Percentiles rank a stretch among this genome's conserved stretches.
phyloP scores from a whole-genome alignment of 441 rosid species.

The Croton laevigatus region DNA sequence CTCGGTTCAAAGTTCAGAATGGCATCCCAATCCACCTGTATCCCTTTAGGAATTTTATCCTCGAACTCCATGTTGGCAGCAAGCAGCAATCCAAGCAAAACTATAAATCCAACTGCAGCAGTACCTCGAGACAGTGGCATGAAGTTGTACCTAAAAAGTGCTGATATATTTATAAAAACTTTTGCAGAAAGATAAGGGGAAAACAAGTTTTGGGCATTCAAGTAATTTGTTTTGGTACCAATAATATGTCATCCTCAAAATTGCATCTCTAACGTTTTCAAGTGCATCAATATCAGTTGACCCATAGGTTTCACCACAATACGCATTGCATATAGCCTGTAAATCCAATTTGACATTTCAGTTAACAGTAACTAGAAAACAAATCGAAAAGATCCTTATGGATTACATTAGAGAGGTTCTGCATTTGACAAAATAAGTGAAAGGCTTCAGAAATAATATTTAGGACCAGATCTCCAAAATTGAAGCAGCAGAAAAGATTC shows the following conservation, averaged over 20 bases:
- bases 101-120: conserved; percentile 80
- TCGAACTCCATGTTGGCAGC: conserved; percentile 93
- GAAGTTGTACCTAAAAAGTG: conserved; percentile 76
- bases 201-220: conserved; percentile 6
- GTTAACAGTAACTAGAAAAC: not conserved
- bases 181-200: conserved; percentile 9
- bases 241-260: conserved; percentile 91
- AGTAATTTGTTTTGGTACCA: conserved; percentile 49
- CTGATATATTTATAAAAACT: conserved; percentile 6
- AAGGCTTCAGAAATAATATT: not conserved
- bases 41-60: conserved; percentile 64
- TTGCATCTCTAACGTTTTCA: conserved; percentile 70
- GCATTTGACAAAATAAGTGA: not conserved
- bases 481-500: not conserved
- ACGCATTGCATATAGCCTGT: conserved; percentile 86
- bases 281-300: conserved; percentile 61
- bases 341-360: conserved; percentile 22
- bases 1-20: conserved; percentile 67
- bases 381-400: conserved; percentile 1
- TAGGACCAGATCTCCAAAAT: not conserved
- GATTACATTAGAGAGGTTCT: not conserved
- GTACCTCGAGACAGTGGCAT: conserved; percentile 99
- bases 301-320: conserved; percentile 74
- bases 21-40: conserved; percentile 98
- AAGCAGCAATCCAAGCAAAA: conserved; percentile 78